Percentiles rank a stretch among this genome's conserved stretches.
Conservation (phyloP, 139 green algal genomes). For the Chlorella sp. region DNA sequence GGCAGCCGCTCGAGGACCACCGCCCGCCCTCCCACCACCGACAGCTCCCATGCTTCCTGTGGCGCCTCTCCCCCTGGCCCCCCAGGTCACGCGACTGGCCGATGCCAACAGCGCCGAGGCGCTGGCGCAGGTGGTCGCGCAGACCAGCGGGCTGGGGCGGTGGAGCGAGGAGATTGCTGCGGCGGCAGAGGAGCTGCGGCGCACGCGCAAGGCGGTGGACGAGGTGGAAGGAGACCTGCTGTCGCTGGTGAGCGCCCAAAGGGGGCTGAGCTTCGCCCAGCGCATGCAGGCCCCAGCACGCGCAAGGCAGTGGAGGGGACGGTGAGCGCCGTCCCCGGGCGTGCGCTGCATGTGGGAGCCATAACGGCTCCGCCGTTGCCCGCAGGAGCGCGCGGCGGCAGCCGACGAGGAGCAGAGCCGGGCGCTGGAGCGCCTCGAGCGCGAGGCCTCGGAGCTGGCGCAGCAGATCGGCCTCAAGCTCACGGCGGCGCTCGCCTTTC, state of each 20-base stretch:
- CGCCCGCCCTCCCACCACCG: no score
- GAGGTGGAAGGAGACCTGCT: constrained; percentile 18
- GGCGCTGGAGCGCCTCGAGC: constrained; percentile 4
- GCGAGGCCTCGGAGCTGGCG: neutral
- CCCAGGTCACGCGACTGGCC: constrained; percentile 42
- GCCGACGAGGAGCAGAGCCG: neutral
- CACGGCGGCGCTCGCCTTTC: constrained; percentile 4
- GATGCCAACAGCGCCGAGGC: constrained; percentile 44
- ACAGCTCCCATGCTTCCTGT: no score
- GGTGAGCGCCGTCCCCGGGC: no score
- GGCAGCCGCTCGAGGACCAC: no score
- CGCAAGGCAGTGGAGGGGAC: no score
- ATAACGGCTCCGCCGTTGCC: no score
- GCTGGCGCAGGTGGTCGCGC: constrained; percentile 40
- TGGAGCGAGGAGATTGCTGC: constrained; percentile 44
- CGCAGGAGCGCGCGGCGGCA: neutral
- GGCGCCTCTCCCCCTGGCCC: no score
- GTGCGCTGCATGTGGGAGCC: no score
- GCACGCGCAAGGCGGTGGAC: constrained; percentile 30
- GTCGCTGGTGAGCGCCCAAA: constrained; percentile 5
- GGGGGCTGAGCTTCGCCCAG: no score
- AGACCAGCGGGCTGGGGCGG: constrained; percentile 47
- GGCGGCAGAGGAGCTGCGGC: constrained; percentile 40
- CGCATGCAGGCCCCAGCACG: no score
- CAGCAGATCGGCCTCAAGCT: neutral